Conservation (phyloP, 2,329 filamentous ascomycete species). For the Arthrinium phaeospermum region DNA sequence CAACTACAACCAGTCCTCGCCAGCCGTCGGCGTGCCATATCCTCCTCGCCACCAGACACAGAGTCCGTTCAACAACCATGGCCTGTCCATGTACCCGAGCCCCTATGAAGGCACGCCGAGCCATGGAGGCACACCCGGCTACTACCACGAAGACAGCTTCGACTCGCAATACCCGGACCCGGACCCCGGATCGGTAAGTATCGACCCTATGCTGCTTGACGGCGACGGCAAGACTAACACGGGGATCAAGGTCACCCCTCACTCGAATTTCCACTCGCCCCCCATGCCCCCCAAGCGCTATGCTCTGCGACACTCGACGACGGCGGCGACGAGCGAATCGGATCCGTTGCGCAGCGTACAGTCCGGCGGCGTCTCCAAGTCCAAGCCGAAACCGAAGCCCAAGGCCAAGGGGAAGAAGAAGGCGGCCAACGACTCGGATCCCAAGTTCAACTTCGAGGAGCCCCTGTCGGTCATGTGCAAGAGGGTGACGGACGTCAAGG, state of each 20-base stretch:
- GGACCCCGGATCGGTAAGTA: not conserved
- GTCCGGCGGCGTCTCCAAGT: constrained; percentile 40
- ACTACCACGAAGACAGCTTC: constrained; percentile 7
- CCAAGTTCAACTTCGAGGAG: constrained; percentile 60
- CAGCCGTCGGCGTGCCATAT: not conserved
- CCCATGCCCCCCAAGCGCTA: constrained; percentile 43
- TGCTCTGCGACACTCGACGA: constrained; percentile 33
- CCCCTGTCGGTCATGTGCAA: constrained; percentile 76
- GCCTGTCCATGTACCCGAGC: constrained; percentile 4
- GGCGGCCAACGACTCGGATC: constrained; percentile 46
- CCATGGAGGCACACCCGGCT: constrained; percentile 1
- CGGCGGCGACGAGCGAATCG: constrained; percentile 11
- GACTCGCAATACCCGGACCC: constrained; percentile 12
- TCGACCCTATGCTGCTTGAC: not conserved
- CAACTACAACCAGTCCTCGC: constrained; percentile 10
- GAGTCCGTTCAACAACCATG: constrained; percentile 4
- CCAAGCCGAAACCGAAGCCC: constrained; percentile 44
- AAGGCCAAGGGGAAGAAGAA: constrained; percentile 50
- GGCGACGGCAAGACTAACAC: not conserved
- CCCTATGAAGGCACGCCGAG: constrained; percentile 13
- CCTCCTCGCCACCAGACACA: constrained; percentile 12
- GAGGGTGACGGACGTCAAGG: constrained; percentile 63
- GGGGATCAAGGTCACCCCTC: not conserved
- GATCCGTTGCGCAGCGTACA: constrained; percentile 36
- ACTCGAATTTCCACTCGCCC: constrained; percentile 9